Evolutionary conservation across 1,284 basidiomycete genomes (phyloP).

Genomic region (Cryptococcus hybrid): DNA sequence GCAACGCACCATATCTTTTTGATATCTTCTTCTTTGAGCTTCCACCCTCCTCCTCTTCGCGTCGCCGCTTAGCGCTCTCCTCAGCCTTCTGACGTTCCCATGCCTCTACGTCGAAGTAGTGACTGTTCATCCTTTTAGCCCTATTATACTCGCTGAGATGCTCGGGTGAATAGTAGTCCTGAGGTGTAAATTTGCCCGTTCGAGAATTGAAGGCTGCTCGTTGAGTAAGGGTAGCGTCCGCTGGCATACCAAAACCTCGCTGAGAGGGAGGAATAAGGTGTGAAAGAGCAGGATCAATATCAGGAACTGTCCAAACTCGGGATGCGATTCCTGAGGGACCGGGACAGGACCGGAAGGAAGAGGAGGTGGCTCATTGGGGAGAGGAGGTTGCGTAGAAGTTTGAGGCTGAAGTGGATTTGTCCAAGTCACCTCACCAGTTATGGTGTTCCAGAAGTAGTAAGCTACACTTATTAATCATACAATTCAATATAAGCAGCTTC

Average conservation of each 20-base stretch:
- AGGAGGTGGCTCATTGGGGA: slow-evolving; percentile 31
- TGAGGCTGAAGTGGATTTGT: slow-evolving; percentile 63
- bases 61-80: slow-evolving; percentile 58
- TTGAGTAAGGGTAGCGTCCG: slow-evolving; percentile 49
- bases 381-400: slow-evolving; percentile 31
- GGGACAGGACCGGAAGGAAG: slow-evolving; percentile 31
- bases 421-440: slow-evolving; percentile 83
- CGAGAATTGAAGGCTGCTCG: slow-evolving; percentile 78
- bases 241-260: slow-evolving; percentile 44
- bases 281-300: slow-evolving; percentile 81
- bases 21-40: slow-evolving; percentile 58
- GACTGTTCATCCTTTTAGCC: slow-evolving; percentile 78
- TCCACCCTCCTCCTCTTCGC: slow-evolving; percentile 57
- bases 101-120: slow-evolving; percentile 79
- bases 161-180: slow-evolving; percentile 57
- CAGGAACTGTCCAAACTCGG: slow-evolving; percentile 44
- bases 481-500: background rate
- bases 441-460: slow-evolving; percentile 84
- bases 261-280: slow-evolving; percentile 70
- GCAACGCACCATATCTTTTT: slow-evolving; percentile 72
- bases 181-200: slow-evolving; percentile 70
- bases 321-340: slow-evolving; percentile 28
- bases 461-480: slow-evolving; percentile 40
- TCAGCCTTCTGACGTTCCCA: slow-evolving; percentile 67
- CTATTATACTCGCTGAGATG: slow-evolving; percentile 80